phyloP scores from a whole-genome alignment of 2,329 filamentous ascomycete genomes.

The Fusarium denticulatum region DNA sequence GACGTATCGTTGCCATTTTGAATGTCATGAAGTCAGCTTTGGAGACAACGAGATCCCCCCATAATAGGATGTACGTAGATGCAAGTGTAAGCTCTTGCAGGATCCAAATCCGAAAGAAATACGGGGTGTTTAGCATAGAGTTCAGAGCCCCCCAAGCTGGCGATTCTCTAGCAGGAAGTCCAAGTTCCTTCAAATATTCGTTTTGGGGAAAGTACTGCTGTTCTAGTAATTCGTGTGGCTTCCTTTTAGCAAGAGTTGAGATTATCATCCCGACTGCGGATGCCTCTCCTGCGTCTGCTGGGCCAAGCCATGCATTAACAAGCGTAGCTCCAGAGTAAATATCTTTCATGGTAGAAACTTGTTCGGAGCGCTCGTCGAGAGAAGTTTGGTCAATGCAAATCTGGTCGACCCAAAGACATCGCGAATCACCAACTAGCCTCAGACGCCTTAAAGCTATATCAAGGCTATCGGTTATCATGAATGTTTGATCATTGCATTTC shows the following conservation, averaged over 20 bases:
- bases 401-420: not conserved
- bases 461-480: not conserved
- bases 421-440: rapidly evolving
- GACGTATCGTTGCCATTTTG: rapidly evolving
- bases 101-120: not conserved
- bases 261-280: rapidly evolving
- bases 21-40: rapidly evolving
- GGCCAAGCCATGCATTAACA: not conserved
- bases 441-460: rapidly evolving
- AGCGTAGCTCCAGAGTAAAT: not conserved
- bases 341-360: not conserved
- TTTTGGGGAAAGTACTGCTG: not conserved
- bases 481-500: rapidly evolving
- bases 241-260: not conserved
- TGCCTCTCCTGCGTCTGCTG: not conserved
- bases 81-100: not conserved
- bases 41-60: rapidly evolving
- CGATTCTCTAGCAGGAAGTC: rapidly evolving
- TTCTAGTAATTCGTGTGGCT: not conserved
- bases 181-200: not conserved
- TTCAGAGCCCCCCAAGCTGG: not conserved
- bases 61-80: rapidly evolving
- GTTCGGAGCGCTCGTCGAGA: not conserved
- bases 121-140: not conserved
- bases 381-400: not conserved